Evolutionary conservation across 257 asterid genomes (phyloP).

Genomic region (Verbascum thapsus): DNA sequence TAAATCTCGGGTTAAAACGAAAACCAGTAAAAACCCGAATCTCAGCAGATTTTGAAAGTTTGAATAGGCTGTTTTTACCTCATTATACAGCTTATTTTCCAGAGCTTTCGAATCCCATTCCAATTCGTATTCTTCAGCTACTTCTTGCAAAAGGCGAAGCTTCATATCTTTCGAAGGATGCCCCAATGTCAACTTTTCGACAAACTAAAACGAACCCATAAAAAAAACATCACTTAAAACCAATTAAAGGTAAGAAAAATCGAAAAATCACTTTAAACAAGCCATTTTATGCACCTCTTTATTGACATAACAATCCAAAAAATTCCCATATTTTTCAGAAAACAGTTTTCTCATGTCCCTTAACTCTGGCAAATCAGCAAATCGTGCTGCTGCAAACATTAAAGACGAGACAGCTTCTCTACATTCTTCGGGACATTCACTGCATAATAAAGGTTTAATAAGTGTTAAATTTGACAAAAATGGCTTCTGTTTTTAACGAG

Average conservation of each 20-base stretch:
- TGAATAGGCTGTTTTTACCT: constrained; percentile 32
- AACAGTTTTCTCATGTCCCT: constrained; percentile 70
- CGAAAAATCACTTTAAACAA: neutral
- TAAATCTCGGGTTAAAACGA: neutral
- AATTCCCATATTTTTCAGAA: constrained; percentile 62
- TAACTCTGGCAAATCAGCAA: constrained; percentile 87
- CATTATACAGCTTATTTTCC: constrained; percentile 57
- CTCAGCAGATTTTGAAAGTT: no score
- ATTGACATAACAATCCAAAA: constrained; percentile 51
- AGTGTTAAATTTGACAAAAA: neutral
- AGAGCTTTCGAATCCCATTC: constrained; percentile 69
- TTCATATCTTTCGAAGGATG: constrained; percentile 61
- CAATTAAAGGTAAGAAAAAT: neutral
- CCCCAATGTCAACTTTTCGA: constrained; percentile 49
- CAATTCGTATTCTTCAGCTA: constrained; percentile 64
- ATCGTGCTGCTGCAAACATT: constrained; percentile 87
- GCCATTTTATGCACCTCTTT: constrained; percentile 52
- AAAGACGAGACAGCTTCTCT: constrained; percentile 79
- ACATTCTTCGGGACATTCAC: constrained; percentile 94
- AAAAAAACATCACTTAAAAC: neutral
- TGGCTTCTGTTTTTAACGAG: no score
- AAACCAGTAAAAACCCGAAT: no score
- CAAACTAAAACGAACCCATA: constrained; percentile 47
- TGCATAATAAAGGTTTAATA: constrained; percentile 21
- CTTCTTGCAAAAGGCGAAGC: constrained; percentile 65